Evolutionary conservation across 352 stramenopile species (phyloP).

Genomic region (Globisporangium nodosum): DNA sequence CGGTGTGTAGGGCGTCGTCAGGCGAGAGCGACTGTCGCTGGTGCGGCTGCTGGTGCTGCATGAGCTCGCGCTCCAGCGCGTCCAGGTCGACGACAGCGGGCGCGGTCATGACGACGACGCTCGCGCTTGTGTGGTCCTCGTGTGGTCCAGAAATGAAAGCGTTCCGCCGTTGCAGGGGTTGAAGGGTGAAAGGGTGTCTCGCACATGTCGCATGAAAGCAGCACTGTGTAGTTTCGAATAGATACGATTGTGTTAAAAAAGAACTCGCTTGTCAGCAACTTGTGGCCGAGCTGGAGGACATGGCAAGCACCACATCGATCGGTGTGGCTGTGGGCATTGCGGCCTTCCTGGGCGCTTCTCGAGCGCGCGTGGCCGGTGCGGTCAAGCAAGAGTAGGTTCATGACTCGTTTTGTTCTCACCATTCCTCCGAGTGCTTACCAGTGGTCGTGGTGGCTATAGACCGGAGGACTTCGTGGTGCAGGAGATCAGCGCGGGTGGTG

Average conservation of each 20-base stretch:
- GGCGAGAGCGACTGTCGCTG: background rate
- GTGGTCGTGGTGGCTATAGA: slow-evolving; percentile 10
- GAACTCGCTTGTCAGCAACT: too few species aligned
- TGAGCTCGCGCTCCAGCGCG: background rate
- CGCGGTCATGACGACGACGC: background rate
- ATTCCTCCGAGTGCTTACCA: background rate
- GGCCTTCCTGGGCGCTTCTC: slow-evolving; percentile 26
- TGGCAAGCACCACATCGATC: background rate
- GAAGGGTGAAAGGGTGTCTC: background rate
- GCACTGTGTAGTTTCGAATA: too few species aligned
- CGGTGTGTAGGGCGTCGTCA: slow-evolving; percentile 1
- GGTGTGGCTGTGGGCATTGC: slow-evolving; percentile 33
- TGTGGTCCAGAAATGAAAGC: background rate
- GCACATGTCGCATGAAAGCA: too few species aligned
- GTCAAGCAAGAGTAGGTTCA: slow-evolving; percentile 38
- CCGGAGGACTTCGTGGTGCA: slow-evolving; percentile 67
- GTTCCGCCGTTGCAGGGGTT: slow-evolving; percentile 10
- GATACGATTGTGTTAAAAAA: too few species aligned
- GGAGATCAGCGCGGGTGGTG: slow-evolving; percentile 43
- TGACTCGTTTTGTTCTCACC: too few species aligned
- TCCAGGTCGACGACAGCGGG: slow-evolving; percentile 2
- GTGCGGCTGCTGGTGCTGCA: background rate
- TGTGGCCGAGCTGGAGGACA: background rate
- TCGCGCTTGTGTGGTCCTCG: too few species aligned
- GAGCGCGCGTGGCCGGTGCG: slow-evolving; percentile 14